Base-by-base conservation (phyloP, 805 yeast species). In the Hanseniaspora lindneri region DNA sequence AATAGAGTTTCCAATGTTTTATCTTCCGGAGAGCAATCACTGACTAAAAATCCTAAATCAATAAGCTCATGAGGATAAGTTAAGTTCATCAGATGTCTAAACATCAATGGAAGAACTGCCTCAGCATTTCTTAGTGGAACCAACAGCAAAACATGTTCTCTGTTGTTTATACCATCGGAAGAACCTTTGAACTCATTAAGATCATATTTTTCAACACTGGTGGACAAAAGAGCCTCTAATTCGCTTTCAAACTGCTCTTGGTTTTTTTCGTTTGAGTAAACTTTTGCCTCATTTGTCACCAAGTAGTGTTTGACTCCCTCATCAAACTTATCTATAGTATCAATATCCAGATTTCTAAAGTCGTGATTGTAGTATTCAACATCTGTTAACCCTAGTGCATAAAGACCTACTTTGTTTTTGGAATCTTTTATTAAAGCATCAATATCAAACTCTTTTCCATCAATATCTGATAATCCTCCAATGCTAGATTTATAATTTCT, bases 121-220 rank as follows among this genome's bases (percentile, higher is more conserved):
- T 76, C 82, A 0, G 95, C 94, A 58, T 85, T 80, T 63, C 94
- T 70, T 52, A 85, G 66, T 9, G 95, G 95, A 58, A 85, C 73
- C 52, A 80, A 70, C 44, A 86, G 65, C 49, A 85, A 65, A 13
- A 85, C 77, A 41, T 77, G 74, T 53, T 85, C 94, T 13, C 76
- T 74, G 16, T 71, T 62, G 8, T 54, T 58, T 14, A 60, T 61
- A 14, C 83, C 86, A 35, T 69, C 65, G 1, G 69, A 57, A 1
- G 72, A 54, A 2, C 87, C 88, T 41, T 60, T 65, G 57, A 69
- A 82, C 34, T 75, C 70, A 50, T 69, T 69, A 54, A 83, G 66
- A 56, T 83, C 89, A 56, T 77, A 81, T 50, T 64, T 69, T 47
- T 80, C 80, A 16, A 79, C 79, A 0, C 74, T 66, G 3, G 72